A percentile compares a stretch with the other conserved stretches of the same genome.
These are phyloP conservation scores for sweet orange (Citrus sinensis) DNA, from an alignment of 345 rosid species.

Conservation along the genomic window DVS_A1.0 CM039163.1:41848501-41849000, in stretches of 20 bases:
- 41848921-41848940: conserved; percentile 21
- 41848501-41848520: conserved; percentile 9
- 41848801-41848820: conserved; percentile 14
- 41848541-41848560: conserved; percentile 14
- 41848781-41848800: conserved; percentile 20
- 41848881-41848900: conserved; percentile 15
- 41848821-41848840: conserved; percentile 15
- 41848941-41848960: conserved; percentile 18
- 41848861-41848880: conserved; percentile 13
- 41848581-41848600: conserved; percentile 4
- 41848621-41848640: conserved; percentile 25
- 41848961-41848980: conserved; percentile 20
- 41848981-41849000: conserved; percentile 23
- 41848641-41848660: conserved; percentile 16
- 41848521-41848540: conserved; percentile 10
- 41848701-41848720: conserved; percentile 25
- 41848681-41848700: conserved; percentile 27
- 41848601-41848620: conserved; percentile 3
- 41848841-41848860: conserved; percentile 17
- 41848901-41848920: conserved; percentile 20
- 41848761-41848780: conserved; percentile 23
- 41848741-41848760: conserved; percentile 19
- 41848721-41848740: conserved; percentile 3
- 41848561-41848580: conserved; percentile 7
- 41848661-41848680: conserved; percentile 18